Evolutionary conservation across 768 basidiomycete species (phyloP), one percentile per base, ranked within the genome.

Genomic region (Nidula microcarpa): DNA sequence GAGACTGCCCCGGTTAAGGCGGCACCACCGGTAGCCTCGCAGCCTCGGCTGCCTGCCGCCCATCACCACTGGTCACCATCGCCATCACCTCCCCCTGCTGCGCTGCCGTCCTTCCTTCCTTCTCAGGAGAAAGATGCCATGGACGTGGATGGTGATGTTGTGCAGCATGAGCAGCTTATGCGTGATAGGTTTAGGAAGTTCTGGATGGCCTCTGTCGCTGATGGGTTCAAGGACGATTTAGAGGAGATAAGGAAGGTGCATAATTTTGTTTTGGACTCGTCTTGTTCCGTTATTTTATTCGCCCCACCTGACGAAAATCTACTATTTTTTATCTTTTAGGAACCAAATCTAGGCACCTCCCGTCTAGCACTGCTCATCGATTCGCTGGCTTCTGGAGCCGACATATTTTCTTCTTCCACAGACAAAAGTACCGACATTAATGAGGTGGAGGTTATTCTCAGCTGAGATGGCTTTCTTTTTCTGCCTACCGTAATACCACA

Each of bases 151-250:
- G 66, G 62, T 18, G 68, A 73, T 33, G 62, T 68, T 5, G 59
- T 64, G 11, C 66, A 74, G 45, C 67, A 73, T 33, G 86, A 91
- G 54, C 70, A 77, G 43, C 63, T 65, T 6, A 65, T 92, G 62
- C 85, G 83, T 61, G 81, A 81, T 34, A 80, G 75, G 43, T 94
- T 94, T 65, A 74, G 86, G 52, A 85, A 86, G 65, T 93, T 94
- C 62, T 94, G 91, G 91, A 91, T 94, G 90, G 71, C 82, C 2
- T 82, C 86, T 0, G 78, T 93, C 6, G 88, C 85, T 1, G 89
- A 92, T 64, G 90, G 82, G 9, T 94, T 94, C 69, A 81, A 80
- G 56, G 85, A 88, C 45, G 92, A 94, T 65, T 73, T 94, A n/a
- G 89, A 91, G 60, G 78, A 85, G 60, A 85, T 94, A 60, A 82